Evolutionary conservation across 1,139 yeast genomes (phyloP).

Genomic region (Diutina ranongensis): DNA sequence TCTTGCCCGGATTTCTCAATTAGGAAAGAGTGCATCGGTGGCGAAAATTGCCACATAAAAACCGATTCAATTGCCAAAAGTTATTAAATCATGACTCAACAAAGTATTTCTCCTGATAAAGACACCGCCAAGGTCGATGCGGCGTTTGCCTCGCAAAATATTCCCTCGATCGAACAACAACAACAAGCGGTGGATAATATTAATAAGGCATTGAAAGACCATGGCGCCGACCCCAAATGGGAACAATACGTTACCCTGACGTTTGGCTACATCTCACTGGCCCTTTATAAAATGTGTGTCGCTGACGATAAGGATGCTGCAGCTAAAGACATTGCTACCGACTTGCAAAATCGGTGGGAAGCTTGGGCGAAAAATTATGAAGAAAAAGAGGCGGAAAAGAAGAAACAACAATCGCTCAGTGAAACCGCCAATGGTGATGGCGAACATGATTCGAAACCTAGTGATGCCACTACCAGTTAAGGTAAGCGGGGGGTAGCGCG

Average conservation of each 20-base stretch:
- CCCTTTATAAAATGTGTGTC: constrained; percentile 20
- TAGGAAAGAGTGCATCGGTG: background rate
- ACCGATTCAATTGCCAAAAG: background rate
- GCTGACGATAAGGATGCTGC: constrained; percentile 23
- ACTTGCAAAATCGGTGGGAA: constrained; percentile 20
- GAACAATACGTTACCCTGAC: constrained; percentile 21
- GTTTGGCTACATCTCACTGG: constrained; percentile 19
- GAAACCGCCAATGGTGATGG: too few relatives aligned
- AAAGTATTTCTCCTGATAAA: background rate
- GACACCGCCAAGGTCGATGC: constrained; percentile 1
- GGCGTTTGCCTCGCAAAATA: constrained; percentile 5
- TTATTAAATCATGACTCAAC: background rate
- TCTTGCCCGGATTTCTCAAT: background rate
- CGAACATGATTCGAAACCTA: too few relatives aligned
- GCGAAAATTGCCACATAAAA: background rate
- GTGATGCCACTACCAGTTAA: too few relatives aligned
- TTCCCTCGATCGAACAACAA: constrained; percentile 14
- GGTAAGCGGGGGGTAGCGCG: too few relatives aligned
- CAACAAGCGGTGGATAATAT: constrained; percentile 11
- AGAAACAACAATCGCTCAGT: too few relatives aligned
- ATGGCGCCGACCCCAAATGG: constrained; percentile 18
- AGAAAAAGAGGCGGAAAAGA: constrained; percentile 6
- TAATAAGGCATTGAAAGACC: constrained; percentile 18
- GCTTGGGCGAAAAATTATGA: constrained; percentile 16
- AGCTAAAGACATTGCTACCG: constrained; percentile 28